These are phyloP conservation scores for Phytophthora nicotianae DNA, from an alignment of 352 stramenopile genomes.

Conservation along the genomic window DNA sequence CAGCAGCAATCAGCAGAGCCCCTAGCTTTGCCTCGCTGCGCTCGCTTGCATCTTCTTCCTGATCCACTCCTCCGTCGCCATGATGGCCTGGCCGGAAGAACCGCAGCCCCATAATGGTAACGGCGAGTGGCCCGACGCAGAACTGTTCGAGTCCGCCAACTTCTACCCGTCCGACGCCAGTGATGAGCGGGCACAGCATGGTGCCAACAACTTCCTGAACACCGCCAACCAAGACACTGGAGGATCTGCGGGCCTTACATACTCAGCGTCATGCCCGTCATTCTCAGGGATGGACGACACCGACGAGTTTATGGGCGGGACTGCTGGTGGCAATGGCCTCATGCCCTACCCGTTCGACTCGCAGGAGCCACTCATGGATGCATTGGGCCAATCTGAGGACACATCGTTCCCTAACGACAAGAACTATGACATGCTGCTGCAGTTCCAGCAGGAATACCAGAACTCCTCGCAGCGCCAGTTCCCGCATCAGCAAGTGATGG, in stretches of 20 bases:
- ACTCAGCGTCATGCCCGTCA: conserved; percentile 76
- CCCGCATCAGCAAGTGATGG: conserved; percentile 48
- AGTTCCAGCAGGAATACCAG: conserved; percentile 68
- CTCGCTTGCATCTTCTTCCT: conserved; percentile 1
- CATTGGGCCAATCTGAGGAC: conserved; percentile 3
- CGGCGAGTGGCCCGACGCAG: conserved; percentile 27
- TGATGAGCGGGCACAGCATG: conserved; percentile 40
- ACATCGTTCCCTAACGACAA: conserved; percentile 35
- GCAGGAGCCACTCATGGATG: conserved; percentile 36
- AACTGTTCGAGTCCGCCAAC: conserved; percentile 33
- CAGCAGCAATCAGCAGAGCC: conserved; percentile 2
- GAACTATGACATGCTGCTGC: conserved; percentile 60
- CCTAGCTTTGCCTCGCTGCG: background rate
- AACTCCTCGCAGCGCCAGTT: conserved; percentile 49
- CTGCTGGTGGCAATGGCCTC: conserved; percentile 32
- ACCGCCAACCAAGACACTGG: conserved; percentile 5
- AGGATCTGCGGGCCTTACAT: conserved; percentile 42
- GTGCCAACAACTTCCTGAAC: conserved; percentile 32
- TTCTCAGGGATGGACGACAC: conserved; percentile 69
- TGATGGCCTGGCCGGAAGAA: conserved; percentile 49
- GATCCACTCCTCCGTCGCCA: conserved; percentile 5
- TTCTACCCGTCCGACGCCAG: conserved; percentile 21
- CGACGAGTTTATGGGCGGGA: conserved; percentile 57
- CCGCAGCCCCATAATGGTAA: conserved; percentile 17
- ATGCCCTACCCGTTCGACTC: conserved; percentile 23